Evolutionary conservation across 352 stramenopile species (phyloP), one percentile per base, ranked within the genome.

Genomic region (Thraustochytrium sp.): DNA sequence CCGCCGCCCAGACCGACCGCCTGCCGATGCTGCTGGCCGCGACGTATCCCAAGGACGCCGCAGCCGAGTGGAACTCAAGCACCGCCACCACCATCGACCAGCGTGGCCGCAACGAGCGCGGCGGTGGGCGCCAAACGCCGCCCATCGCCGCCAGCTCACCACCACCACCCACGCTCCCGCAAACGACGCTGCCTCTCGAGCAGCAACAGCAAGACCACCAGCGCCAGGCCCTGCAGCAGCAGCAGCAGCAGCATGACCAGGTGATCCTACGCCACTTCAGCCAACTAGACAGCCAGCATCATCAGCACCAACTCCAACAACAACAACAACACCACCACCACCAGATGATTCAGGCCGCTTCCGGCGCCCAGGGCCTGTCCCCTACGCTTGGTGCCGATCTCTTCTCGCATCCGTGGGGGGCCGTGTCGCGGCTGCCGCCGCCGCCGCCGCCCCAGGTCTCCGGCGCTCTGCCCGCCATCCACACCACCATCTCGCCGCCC

Each of bases 11-110:
- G n/a, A n/a, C n/a, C n/a, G n/a, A n/a, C 48, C 48, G 16, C 48
- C 48, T 55, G 59, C 26, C 34, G 59, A 72, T 72, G 59, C 59
- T 72, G 59, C 46, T 72, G 59, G 31, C 59, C 36, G 59, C 59
- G 46, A 38, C 34, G 9, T 46, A 46, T 72, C 59, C 59, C 8
- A 63, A 72, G 46, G 40, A 49, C 59, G n/a, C 31, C 26, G 40
- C 59, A 44, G 40, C 59, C 21, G 42, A 18, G 59, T 13, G 9
- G 40, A 26, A 18, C 34, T 29, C 26, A 0, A 21, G 16, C 18
- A n/a, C 34, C 18, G 26, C 16, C 59, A 49, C 9, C 59, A 72
- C 36, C 59, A 72, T 46, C 29, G 59, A 72, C 9, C 26, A 46
- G 59, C 36, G 9, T 44, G 59, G 46, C 40, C 59, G 11, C 59